These are phyloP conservation scores for Aspergillus novofumigatus DNA, from an alignment of 2,329 filamentous ascomycete species.

Conservation along the genomic window DNA sequence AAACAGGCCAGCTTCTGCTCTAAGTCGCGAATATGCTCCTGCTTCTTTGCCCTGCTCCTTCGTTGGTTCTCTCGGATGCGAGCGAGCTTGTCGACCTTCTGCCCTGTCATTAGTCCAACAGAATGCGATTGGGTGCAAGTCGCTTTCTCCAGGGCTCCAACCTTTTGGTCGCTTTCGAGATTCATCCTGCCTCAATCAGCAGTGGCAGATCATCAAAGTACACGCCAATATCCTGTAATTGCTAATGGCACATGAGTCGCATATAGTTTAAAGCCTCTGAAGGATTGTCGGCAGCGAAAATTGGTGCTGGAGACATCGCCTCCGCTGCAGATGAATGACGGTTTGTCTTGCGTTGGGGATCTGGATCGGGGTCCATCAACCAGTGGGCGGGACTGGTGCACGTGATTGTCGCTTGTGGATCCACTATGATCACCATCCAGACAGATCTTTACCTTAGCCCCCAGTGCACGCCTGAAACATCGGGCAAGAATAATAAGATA, in stretches of 20 bases:
- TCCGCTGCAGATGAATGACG: neutral
- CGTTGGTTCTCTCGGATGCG: conserved; percentile 38
- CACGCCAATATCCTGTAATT: neutral
- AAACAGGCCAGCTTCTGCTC: conserved; percentile 28
- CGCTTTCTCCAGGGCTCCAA: neutral
- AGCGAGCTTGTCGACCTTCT: conserved; percentile 36
- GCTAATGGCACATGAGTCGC: neutral
- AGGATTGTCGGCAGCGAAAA: neutral
- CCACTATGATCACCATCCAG: no score
- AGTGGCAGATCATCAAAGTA: neutral
- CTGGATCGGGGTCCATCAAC: neutral
- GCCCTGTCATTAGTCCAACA: neutral
- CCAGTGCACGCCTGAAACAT: no score
- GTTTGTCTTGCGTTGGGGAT: neutral
- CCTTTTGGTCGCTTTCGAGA: conserved; percentile 9
- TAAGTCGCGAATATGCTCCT: conserved; percentile 34
- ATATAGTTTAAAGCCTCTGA: neutral
- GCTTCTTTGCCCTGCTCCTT: conserved; percentile 33
- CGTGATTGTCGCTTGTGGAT: neutral
- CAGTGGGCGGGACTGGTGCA: neutral
- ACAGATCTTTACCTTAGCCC: no score
- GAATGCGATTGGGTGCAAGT: neutral
- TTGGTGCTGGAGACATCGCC: neutral
- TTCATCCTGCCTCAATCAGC: neutral
- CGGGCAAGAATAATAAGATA: no score